Conservation (phyloP, 2,329 filamentous ascomycete genomes). For the Trichothecium sympodiale region DNA sequence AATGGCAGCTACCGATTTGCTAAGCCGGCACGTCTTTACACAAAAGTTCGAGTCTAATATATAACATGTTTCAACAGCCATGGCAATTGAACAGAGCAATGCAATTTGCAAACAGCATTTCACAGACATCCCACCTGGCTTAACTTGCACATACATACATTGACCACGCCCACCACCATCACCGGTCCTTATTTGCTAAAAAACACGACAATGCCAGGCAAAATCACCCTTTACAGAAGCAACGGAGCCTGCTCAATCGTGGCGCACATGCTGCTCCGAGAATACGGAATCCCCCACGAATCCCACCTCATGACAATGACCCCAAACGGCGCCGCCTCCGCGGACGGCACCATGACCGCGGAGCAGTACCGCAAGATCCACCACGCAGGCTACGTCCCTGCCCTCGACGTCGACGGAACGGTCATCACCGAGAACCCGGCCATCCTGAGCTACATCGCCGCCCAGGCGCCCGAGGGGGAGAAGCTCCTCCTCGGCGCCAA, state of each 20-base stretch:
- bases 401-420: conserved; percentile 14
- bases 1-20: too few species aligned
- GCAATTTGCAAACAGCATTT: too few species aligned
- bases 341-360: conserved; percentile 18
- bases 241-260: conserved; percentile 18
- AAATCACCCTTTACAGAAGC: conserved; percentile 16
- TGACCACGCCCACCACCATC: too few species aligned
- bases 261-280: conserved; percentile 16
- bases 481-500: conserved; percentile 12
- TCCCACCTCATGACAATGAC: conserved; percentile 9
- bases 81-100: too few species aligned
- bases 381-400: conserved; percentile 18
- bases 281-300: conserved; percentile 16
- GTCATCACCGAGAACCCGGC: conserved; percentile 21
- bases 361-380: conserved; percentile 18
- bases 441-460: conserved; percentile 19
- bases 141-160: too few species aligned
- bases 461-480: conserved; percentile 8
- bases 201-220: conserved; percentile 7
- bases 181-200: too few species aligned
- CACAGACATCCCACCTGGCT: too few species aligned
- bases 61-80: too few species aligned
- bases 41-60: too few species aligned
- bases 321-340: conserved; percentile 11
- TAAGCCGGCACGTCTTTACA: too few species aligned